phyloP scores from a whole-genome alignment of 768 basidiomycete species.

The Suillus bovinus region DNA sequence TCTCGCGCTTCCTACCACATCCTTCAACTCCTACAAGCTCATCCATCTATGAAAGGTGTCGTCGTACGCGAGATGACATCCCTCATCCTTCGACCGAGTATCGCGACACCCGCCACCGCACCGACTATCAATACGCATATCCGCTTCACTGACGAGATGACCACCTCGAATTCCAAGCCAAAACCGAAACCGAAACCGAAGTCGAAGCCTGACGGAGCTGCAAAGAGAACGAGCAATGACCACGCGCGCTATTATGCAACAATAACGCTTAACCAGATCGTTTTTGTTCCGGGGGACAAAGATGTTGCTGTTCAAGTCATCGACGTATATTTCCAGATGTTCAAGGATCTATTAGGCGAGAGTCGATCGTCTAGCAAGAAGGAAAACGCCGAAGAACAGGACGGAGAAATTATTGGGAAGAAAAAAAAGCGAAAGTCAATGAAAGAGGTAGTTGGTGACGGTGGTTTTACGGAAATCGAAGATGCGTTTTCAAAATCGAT shows the following conservation, averaged over 20 bases:
- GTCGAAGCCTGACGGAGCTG: slow-evolving; percentile 26
- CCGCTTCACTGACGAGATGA: slow-evolving; percentile 46
- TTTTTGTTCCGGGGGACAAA: slow-evolving; percentile 64
- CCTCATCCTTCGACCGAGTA: slow-evolving; percentile 61
- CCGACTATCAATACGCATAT: slow-evolving; percentile 44
- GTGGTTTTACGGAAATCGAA: slow-evolving; percentile 73
- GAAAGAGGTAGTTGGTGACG: slow-evolving; percentile 54
- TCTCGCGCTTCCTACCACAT: slow-evolving; percentile 90
- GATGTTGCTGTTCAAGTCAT: slow-evolving; percentile 78
- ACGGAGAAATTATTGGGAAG: slow-evolving; percentile 31
- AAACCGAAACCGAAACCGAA: slow-evolving; percentile 14
- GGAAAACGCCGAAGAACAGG: slow-evolving; percentile 29
- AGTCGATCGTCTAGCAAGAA: slow-evolving; percentile 30
- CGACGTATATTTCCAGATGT: slow-evolving; percentile 93
- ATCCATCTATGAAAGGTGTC: slow-evolving; percentile 91
- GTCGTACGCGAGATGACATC: slow-evolving; percentile 85
- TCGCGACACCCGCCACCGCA: slow-evolving; percentile 36
- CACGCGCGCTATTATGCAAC: slow-evolving; percentile 91
- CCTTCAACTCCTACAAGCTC: slow-evolving; percentile 84
- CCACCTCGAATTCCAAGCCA: slow-evolving; percentile 1
- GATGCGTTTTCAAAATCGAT: slow-evolving; percentile 81
- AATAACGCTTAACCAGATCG: slow-evolving; percentile 94
- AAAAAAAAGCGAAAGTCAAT: slow-evolving; percentile 33
- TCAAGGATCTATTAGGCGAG: slow-evolving; percentile 83
- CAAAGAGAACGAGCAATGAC: slow-evolving; percentile 49